A percentile compares a stretch with the other conserved stretches of the same genome.
These are phyloP conservation scores for Cytospora mali DNA, from an alignment of 2,329 filamentous ascomycete genomes.

Conservation along the genomic window DNA sequence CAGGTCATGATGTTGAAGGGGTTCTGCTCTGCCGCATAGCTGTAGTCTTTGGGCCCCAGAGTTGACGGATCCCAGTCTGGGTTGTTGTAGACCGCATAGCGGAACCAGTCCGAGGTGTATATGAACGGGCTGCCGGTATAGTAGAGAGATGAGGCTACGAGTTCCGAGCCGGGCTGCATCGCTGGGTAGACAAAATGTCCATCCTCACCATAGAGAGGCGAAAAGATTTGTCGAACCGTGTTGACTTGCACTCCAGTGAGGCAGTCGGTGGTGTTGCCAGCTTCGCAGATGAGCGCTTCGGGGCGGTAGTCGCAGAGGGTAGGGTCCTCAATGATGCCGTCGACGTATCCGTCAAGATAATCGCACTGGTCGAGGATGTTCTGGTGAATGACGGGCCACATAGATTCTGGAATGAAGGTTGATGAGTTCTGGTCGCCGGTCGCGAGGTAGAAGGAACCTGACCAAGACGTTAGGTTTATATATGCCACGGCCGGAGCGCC, in stretches of 20 bases:
- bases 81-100: slow-evolving; percentile 51
- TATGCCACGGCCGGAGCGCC: slow-evolving; percentile 55
- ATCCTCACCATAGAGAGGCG: slow-evolving; percentile 36
- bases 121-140: slow-evolving; percentile 44
- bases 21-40: slow-evolving; percentile 29
- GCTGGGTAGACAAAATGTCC: slow-evolving; percentile 52
- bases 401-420: slow-evolving; percentile 28
- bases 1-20: slow-evolving; percentile 33
- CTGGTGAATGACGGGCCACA: slow-evolving; percentile 48
- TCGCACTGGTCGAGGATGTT: slow-evolving; percentile 56
- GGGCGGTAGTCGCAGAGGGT: slow-evolving; percentile 44
- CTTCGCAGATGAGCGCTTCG: slow-evolving; percentile 38
- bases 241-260: slow-evolving; percentile 40
- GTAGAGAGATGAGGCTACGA: slow-evolving; percentile 42
- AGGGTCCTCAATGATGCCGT: slow-evolving; percentile 53
- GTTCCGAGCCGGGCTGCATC: slow-evolving; percentile 52
- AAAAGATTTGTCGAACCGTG: slow-evolving; percentile 23
- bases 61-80: slow-evolving; percentile 44
- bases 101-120: slow-evolving; percentile 51
- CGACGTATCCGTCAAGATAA: slow-evolving; percentile 49
- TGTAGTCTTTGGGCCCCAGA: slow-evolving; percentile 42
- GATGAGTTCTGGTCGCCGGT: slow-evolving; percentile 45
- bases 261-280: slow-evolving; percentile 33
- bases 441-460: slow-evolving; percentile 52
- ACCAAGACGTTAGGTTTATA: slow-evolving; percentile 46